phyloP scores from a whole-genome alignment of 73 alveolate genomes.

The Blepharisma japonicum region DNA sequence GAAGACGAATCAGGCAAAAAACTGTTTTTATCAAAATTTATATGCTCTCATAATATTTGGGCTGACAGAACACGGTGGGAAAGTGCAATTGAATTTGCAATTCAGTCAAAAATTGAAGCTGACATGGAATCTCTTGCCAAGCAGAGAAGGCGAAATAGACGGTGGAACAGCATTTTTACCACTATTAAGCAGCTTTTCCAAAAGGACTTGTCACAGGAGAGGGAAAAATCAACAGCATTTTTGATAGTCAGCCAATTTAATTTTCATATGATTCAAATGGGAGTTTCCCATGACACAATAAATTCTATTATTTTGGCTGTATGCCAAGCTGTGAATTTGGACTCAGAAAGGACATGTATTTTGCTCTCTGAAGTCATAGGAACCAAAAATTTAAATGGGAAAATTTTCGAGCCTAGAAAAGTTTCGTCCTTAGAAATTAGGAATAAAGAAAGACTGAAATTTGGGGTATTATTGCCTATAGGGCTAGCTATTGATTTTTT shows the following conservation, averaged over 20 bases:
- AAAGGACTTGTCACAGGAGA: neutral
- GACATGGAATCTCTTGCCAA: neutral
- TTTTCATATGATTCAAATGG: neutral
- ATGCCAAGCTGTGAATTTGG: neutral
- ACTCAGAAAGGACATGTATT: conserved; percentile 1
- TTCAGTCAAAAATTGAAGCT: neutral
- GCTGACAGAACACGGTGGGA: conserved; percentile 3
- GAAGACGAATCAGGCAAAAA: neutral
- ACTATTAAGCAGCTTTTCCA: neutral
- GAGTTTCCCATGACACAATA: neutral
- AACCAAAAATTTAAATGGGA: too few species aligned
- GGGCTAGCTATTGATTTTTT: conserved; percentile 23
- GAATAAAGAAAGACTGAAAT: conserved; percentile 28
- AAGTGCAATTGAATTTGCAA: conserved; percentile 21
- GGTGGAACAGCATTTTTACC: neutral
- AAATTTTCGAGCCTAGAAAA: too few species aligned
- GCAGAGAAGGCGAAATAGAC: neutral
- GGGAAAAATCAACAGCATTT: conserved; percentile 18
- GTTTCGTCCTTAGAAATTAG: conserved; percentile 13
- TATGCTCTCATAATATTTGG: conserved; percentile 5
- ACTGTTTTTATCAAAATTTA: neutral
- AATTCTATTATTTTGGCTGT: neutral
- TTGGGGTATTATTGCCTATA: conserved; percentile 16
- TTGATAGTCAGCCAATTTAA: neutral
- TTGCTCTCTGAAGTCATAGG: neutral